phyloP scores from a whole-genome alignment of 192 early-diverging fungal genomes.

The Podila minutissima region DNA sequence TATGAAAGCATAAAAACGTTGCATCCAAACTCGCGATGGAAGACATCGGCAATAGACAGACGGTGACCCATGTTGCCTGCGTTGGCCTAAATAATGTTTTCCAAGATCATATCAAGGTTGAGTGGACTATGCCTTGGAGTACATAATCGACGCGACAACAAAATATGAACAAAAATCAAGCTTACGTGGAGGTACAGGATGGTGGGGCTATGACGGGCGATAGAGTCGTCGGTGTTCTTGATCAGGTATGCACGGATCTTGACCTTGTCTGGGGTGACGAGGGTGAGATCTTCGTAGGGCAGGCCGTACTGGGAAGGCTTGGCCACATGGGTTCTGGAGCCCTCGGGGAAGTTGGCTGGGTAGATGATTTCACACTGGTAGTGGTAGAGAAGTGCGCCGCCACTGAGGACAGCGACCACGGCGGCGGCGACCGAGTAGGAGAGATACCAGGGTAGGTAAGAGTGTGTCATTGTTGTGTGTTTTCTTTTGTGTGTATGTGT shows the following conservation, averaged over 20 bases:
- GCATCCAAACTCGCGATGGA: constrained; percentile 71
- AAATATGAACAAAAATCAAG: neutral
- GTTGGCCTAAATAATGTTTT: constrained; percentile 72
- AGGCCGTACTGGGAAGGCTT: constrained; percentile 76
- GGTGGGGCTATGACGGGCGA: constrained; percentile 70
- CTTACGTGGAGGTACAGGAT: constrained; percentile 88
- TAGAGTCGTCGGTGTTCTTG: constrained; percentile 61
- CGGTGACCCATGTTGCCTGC: constrained; percentile 99
- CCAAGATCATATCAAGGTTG: neutral
- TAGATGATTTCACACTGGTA: constrained; percentile 86
- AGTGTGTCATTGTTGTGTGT: constrained; percentile 18
- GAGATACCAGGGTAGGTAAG: constrained; percentile 56
- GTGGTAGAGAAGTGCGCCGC: constrained; percentile 65
- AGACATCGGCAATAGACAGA: constrained; percentile 85
- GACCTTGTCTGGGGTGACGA: constrained; percentile 85
- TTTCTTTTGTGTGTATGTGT: neutral
- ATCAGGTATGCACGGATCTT: constrained; percentile 85
- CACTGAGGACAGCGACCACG: constrained; percentile 55
- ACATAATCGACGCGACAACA: neutral
- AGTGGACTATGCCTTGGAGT: neutral
- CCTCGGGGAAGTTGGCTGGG: constrained; percentile 69
- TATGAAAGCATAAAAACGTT: constrained; percentile 99
- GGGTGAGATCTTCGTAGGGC: constrained; percentile 68
- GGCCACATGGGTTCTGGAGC: constrained; percentile 63
- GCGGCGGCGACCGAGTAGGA: constrained; percentile 56